Conservation (phyloP, 768 basidiomycete genomes). For the Vararia minispora region DNA sequence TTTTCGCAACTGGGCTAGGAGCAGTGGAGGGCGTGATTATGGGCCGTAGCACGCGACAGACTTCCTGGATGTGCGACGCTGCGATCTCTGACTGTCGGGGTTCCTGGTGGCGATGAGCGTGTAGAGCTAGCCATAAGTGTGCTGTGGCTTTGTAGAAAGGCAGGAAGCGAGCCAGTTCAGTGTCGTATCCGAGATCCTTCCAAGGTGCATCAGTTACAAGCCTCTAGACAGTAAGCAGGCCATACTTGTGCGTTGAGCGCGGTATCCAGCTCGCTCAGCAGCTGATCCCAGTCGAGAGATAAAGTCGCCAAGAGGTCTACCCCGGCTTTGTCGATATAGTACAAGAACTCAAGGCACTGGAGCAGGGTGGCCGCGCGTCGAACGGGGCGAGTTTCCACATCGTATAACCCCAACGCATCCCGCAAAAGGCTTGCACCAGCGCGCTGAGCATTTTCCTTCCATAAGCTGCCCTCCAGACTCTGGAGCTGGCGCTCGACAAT, state of each 20-base stretch:
- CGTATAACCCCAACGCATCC: slow-evolving; percentile 42
- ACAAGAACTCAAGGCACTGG: slow-evolving; percentile 40
- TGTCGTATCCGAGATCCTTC: slow-evolving; percentile 23
- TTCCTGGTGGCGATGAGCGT: slow-evolving; percentile 47
- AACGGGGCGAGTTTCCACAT: slow-evolving; percentile 36
- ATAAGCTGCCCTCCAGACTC: slow-evolving; percentile 38
- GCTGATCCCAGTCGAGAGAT: slow-evolving; percentile 23
- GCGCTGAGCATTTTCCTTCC: slow-evolving; percentile 43
- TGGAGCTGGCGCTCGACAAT: slow-evolving; percentile 54
- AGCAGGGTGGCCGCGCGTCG: slow-evolving; percentile 47
- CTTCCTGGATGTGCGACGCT: slow-evolving; percentile 40
- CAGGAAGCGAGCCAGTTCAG: slow-evolving; percentile 17
- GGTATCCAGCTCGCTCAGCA: too few relatives aligned
- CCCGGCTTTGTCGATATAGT: slow-evolving; percentile 23
- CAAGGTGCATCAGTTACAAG: background rate
- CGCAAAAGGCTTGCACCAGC: slow-evolving; percentile 32
- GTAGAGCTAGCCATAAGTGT: slow-evolving; percentile 62
- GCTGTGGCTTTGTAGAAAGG: slow-evolving; percentile 41
- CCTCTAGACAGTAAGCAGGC: background rate
- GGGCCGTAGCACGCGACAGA: slow-evolving; percentile 35
- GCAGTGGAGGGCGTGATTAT: slow-evolving; percentile 18
- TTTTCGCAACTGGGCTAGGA: slow-evolving; percentile 2
- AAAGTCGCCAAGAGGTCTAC: slow-evolving; percentile 2
- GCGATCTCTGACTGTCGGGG: slow-evolving; percentile 33
- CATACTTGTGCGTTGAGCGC: too few relatives aligned